Evolutionary conservation across 2,329 filamentous ascomycete genomes (phyloP).

Genomic region (Sarocladium brachiariae): DNA sequence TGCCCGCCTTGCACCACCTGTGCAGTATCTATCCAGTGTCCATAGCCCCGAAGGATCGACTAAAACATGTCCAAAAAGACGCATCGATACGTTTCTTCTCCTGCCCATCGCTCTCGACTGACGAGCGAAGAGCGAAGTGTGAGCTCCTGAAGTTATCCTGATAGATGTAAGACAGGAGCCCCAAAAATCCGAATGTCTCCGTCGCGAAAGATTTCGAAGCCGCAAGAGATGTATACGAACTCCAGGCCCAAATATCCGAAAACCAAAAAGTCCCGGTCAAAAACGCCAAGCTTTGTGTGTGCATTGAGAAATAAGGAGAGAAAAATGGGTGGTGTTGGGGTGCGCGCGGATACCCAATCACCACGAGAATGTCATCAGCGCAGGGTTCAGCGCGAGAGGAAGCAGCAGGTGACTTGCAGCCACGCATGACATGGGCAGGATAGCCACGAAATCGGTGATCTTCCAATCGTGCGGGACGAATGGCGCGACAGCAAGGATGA

Average conservation of each 20-base stretch:
- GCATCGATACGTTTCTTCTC: no score
- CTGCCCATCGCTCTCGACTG: no score
- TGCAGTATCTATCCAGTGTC: no score
- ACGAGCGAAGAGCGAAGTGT: no score
- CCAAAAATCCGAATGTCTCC: background rate
- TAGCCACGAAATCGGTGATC: constrained; percentile 67
- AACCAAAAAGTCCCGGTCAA: background rate
- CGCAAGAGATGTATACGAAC: background rate
- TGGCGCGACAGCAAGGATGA: constrained; percentile 54
- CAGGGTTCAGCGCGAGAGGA: constrained; percentile 70
- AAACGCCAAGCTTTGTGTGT: background rate
- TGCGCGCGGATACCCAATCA: constrained; percentile 31
- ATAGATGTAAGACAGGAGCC: background rate
- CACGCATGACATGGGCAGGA: constrained; percentile 69
- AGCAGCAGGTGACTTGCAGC: constrained; percentile 61
- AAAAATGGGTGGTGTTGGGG: background rate
- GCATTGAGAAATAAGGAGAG: constrained; percentile 1
- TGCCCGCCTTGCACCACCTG: background rate
- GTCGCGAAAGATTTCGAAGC: background rate
- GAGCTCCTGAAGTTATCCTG: background rate
- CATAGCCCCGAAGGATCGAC: no score
- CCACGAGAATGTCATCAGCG: constrained; percentile 73
- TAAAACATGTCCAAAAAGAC: no score
- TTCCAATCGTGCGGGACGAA: constrained; percentile 61
- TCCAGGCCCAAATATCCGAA: background rate